Base-by-base conservation (phyloP, 768 basidiomycete species). In the Auricularia sp. region DNA sequence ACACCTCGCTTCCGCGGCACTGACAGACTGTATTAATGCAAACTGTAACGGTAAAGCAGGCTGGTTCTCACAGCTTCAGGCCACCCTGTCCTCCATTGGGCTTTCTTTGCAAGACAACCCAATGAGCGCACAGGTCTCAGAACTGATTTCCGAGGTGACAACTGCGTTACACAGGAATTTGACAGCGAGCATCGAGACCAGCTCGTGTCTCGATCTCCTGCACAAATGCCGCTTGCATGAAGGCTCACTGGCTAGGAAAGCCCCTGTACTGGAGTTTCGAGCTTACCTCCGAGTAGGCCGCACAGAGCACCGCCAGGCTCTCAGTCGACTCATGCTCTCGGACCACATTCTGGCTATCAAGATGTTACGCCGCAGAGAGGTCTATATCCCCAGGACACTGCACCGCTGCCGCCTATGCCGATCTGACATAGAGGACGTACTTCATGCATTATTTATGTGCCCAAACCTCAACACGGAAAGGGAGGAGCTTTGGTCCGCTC, bases 341-440 rank as follows among this genome's bases (percentile, higher is more conserved):
- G 67, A 67, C 44, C 65, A 68, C 61, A 60, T 64, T 11, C 64
- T 71, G 4, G 68, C 67, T 29, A 61, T 69, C 10, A 69, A 71
- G 53, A 51, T 51, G 10, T 5, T 51, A 16, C 47, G 47, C 16
- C 47, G 10, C 14, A 16, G 16, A 18, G 14, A 16, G 21, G 11
- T 16, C 16, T 10, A 16, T 5, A 18, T 21, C 47, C 47, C 21
- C 18, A 16, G 14, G 16, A 18, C 7, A 51, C 47, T 21, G 47
- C 47, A 16, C 21, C 16, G 14, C 21, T 21, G 14, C 16, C 47
- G 47, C 21, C 47, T 51, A 11, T 51, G 47, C 47, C 14, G 47
- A 18, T 11, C 47, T 5, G 47, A 51, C 18, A 21, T 51, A 11
- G 47, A 51, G 47, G 47, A 51, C 47, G 1, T 16, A 18, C 10